Conservation (phyloP, 805 yeast species). For the Myxozyma melibiosi region DNA sequence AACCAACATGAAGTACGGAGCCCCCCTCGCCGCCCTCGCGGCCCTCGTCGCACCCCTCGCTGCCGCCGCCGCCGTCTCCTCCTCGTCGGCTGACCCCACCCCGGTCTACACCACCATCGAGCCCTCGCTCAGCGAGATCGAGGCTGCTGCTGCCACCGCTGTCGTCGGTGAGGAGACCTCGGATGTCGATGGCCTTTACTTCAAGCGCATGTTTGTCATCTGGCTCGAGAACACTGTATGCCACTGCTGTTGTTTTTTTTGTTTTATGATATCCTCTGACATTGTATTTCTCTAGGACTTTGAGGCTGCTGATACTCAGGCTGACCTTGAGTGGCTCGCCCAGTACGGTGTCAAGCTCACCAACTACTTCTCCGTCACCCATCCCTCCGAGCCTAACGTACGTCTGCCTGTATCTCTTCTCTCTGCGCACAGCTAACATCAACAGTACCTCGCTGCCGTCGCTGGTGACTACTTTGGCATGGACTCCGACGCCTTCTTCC, state of each 20-base stretch:
- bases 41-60: slow-evolving; percentile 7
- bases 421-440: neutral
- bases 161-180: slow-evolving; percentile 44
- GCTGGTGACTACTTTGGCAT: slow-evolving; percentile 57
- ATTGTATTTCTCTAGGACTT: slow-evolving; percentile 44
- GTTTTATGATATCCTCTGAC: neutral
- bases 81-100: slow-evolving; percentile 34
- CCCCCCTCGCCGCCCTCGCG: slow-evolving; percentile 4
- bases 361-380: slow-evolving; percentile 57
- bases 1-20: neutral
- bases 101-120: slow-evolving; percentile 41
- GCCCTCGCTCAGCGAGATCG: slow-evolving; percentile 44
- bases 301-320: slow-evolving; percentile 53
- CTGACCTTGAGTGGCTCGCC: slow-evolving; percentile 49
- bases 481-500: slow-evolving; percentile 50
- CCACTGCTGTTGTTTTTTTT: neutral
- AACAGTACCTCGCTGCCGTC: slow-evolving; percentile 49
- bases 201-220: slow-evolving; percentile 48
- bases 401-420: neutral
- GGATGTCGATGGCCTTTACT: slow-evolving; percentile 46
- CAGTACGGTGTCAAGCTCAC: slow-evolving; percentile 50
- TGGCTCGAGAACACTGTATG: slow-evolving; percentile 54
- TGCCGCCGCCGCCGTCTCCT: slow-evolving; percentile 18
- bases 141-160: slow-evolving; percentile 36
- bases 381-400: slow-evolving; percentile 57